Conservation (phyloP, 2,329 filamentous ascomycete species). For the Calonectria crousiana region DNA sequence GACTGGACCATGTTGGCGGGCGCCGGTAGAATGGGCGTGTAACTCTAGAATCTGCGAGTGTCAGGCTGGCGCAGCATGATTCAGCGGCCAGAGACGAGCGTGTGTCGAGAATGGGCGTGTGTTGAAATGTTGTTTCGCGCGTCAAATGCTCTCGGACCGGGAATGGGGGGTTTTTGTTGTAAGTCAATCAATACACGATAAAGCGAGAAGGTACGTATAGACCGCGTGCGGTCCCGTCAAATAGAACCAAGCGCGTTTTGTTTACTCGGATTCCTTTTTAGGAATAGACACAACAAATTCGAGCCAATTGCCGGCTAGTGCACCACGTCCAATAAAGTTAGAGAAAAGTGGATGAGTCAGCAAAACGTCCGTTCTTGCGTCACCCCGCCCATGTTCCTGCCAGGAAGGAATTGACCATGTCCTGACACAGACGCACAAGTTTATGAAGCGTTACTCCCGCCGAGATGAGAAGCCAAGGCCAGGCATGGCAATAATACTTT, state of each 20-base stretch:
- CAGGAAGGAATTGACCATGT: conserved; percentile 20
- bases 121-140: conserved; percentile 5
- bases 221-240: conserved; percentile 38
- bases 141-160: conserved; percentile 16
- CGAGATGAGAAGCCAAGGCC: conserved; percentile 15
- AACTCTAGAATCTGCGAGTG: conserved; percentile 36
- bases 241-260: conserved; percentile 50
- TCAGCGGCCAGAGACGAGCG: conserved; percentile 17
- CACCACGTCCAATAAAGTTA: conserved; percentile 18
- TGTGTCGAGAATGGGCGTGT: not conserved
- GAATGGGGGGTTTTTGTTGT: conserved; percentile 35
- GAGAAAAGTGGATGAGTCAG: conserved; percentile 13
- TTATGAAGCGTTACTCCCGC: conserved; percentile 18
- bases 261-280: conserved; percentile 56
- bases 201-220: conserved; percentile 24
- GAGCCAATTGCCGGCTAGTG: conserved; percentile 29
- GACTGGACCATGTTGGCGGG: conserved; percentile 69
- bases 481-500: conserved; percentile 34
- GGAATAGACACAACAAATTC: conserved; percentile 47
- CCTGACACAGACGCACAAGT: conserved; percentile 1
- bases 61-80: conserved; percentile 36
- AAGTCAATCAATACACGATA: conserved; percentile 36
- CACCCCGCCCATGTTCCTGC: conserved; percentile 32
- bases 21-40: conserved; percentile 17
- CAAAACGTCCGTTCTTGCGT: conserved; percentile 18